These are phyloP conservation scores for Yamagishiella unicocca DNA, from an alignment of 139 green algal species.

Conservation along the genomic window DNA sequence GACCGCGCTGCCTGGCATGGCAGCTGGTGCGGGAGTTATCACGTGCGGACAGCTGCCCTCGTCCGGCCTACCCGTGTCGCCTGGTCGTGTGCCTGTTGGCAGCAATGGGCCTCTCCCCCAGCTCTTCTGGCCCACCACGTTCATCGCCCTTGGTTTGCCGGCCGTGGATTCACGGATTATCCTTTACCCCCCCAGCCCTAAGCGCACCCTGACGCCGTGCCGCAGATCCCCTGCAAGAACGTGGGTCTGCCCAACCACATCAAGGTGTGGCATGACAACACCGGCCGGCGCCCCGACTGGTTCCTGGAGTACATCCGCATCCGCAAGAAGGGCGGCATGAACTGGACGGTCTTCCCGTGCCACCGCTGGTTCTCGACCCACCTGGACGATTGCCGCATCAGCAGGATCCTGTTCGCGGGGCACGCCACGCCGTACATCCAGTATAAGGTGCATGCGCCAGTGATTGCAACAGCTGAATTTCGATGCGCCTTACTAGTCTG, in stretches of 20 bases:
- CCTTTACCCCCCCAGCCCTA: too few species aligned
- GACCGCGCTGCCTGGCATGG: too few species aligned
- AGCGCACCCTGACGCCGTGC: too few species aligned
- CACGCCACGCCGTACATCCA: slow-evolving; percentile 51
- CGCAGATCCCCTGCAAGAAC: slow-evolving; percentile 61
- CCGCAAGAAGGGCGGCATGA: slow-evolving; percentile 56
- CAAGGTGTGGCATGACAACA: slow-evolving; percentile 81
- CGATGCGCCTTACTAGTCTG: too few species aligned
- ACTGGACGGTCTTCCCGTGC: slow-evolving; percentile 73
- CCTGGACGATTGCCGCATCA: slow-evolving; percentile 73
- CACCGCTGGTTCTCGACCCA: slow-evolving; percentile 74
- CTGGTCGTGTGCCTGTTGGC: too few species aligned
- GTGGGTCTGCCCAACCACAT: slow-evolving; percentile 67
- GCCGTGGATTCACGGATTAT: too few species aligned
- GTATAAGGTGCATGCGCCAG: slow-evolving; percentile 54
- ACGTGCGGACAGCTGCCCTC: too few species aligned
- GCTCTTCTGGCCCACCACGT: neutral
- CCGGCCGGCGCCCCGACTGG: slow-evolving; percentile 73
- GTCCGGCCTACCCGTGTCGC: too few species aligned
- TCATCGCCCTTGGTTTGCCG: too few species aligned
- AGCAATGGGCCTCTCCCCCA: neutral
- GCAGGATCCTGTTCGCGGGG: slow-evolving; percentile 55
- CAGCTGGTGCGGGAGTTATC: too few species aligned
- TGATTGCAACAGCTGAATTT: too few species aligned
- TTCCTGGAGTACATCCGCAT: slow-evolving; percentile 77